These are phyloP conservation scores for Daldinia sp. DNA, from an alignment of 2,329 filamentous ascomycete species.

Conservation along the genomic window DNA sequence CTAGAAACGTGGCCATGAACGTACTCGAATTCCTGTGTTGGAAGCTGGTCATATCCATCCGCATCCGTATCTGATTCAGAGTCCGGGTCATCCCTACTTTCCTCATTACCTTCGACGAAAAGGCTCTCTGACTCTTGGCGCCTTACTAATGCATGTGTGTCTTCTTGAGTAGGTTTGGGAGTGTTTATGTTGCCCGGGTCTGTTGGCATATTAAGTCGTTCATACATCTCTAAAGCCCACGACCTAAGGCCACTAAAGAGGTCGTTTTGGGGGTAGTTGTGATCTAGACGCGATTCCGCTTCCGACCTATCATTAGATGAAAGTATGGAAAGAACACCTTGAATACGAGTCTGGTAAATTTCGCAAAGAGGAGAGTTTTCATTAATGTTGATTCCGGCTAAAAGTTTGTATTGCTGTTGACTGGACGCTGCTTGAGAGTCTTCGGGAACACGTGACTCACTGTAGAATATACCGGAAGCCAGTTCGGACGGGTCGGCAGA, in stretches of 20 bases:
- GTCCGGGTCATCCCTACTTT: slow-evolving; percentile 21
- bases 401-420: slow-evolving; percentile 36
- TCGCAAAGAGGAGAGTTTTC: slow-evolving; percentile 2
- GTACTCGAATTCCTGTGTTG: slow-evolving; percentile 30
- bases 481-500: slow-evolving; percentile 27
- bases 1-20: slow-evolving; percentile 10
- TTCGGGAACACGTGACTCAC: not conserved
- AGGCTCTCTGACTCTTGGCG: slow-evolving; percentile 24
- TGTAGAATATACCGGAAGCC: slow-evolving; percentile 41
- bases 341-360: slow-evolving; percentile 22
- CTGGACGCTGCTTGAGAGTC: slow-evolving; percentile 23
- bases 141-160: not conserved
- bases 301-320: slow-evolving; percentile 2
- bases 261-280: slow-evolving; percentile 18
- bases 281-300: slow-evolving; percentile 19
- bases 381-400: slow-evolving; percentile 28
- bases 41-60: slow-evolving; percentile 36
- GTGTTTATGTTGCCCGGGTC: not conserved
- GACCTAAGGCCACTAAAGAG: slow-evolving; percentile 33
- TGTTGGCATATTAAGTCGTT: slow-evolving; percentile 8
- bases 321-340: slow-evolving; percentile 22
- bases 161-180: not conserved
- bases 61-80: slow-evolving; percentile 37
- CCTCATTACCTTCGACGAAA: slow-evolving; percentile 22
- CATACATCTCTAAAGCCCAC: slow-evolving; percentile 38